Evolutionary conservation across 2,329 filamentous ascomycete species (phyloP).

Genomic region (Cercospora brassicicola): DNA sequence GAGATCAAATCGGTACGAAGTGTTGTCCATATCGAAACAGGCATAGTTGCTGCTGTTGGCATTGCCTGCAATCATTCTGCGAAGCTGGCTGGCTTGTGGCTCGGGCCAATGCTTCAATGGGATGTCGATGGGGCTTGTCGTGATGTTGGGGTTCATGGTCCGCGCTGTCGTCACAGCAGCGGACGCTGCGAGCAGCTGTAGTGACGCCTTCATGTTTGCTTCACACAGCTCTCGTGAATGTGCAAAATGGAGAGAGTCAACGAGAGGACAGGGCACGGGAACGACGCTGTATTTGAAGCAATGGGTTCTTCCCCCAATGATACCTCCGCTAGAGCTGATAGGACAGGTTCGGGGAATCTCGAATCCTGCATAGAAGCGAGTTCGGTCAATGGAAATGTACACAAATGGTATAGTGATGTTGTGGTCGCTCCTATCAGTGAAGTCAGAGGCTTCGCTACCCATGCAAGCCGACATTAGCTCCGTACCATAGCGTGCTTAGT

Average conservation of each 20-base stretch:
- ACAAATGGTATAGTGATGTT: neutral
- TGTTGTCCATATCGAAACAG: conserved; percentile 49
- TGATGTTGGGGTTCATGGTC: neutral
- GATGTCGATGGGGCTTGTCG: conserved; percentile 1
- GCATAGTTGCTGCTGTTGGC: conserved; percentile 29
- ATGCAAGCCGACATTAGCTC: conserved; percentile 10
- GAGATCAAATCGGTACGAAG: conserved; percentile 46
- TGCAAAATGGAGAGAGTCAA: neutral
- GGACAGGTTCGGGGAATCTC: neutral
- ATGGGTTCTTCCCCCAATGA: neutral
- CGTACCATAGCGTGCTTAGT: neutral
- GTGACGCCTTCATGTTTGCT: neutral
- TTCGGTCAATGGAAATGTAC: neutral
- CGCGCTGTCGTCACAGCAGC: neutral
- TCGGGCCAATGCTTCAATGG: conserved; percentile 23
- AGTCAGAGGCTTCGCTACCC: conserved; percentile 8
- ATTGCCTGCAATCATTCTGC: conserved; percentile 24
- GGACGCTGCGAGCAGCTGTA: conserved; percentile 5
- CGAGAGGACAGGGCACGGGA: neutral
- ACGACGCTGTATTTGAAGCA: conserved; percentile 2
- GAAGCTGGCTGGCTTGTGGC: conserved; percentile 20
- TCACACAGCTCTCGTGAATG: neutral
- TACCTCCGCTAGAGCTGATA: neutral
- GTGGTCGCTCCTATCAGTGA: conserved; percentile 10
- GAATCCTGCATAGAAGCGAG: neutral